Percentiles rank a stretch among this genome's conserved stretches.
phyloP scores from a whole-genome alignment of 2,329 filamentous ascomycete genomes.

The Penicillium italicum region DNA sequence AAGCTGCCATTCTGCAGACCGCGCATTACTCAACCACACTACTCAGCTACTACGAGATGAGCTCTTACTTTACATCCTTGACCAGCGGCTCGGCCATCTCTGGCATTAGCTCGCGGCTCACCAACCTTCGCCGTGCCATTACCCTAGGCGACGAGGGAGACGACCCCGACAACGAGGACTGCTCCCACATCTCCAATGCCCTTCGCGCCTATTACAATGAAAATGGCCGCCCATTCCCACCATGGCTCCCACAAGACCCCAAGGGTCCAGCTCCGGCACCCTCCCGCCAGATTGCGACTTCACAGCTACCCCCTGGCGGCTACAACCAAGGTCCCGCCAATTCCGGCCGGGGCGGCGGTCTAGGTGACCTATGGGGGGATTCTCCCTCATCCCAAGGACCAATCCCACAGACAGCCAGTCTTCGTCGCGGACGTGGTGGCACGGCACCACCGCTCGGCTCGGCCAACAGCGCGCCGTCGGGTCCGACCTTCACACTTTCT shows the following conservation, averaged over 20 bases:
- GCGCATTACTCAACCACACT: conserved; percentile 1
- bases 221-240: conserved; percentile 74
- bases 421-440: conserved; percentile 35
- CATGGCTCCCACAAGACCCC: conserved; percentile 88
- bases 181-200: conserved; percentile 91
- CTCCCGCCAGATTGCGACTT: conserved; percentile 49
- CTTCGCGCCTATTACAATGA: conserved; percentile 90
- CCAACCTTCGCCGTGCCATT: conserved; percentile 51
- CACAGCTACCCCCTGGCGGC: conserved; percentile 48
- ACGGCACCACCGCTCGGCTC: conserved; percentile 22
- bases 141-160: conserved; percentile 42
- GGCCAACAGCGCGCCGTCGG: conserved; percentile 24
- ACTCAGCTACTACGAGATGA: conserved; percentile 52
- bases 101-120: conserved; percentile 54
- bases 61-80: conserved; percentile 76
- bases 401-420: conserved; percentile 37
- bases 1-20: conserved; percentile 13
- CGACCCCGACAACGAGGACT: conserved; percentile 62
- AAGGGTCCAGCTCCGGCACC: conserved; percentile 60
- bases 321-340: conserved; percentile 28
- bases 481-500: conserved; percentile 10
- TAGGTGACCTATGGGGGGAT: conserved; percentile 60
- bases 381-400: conserved; percentile 30
- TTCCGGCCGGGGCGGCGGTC: conserved; percentile 35
- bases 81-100: conserved; percentile 46